Evolutionary conservation across 495 filamentous ascomycete species (phyloP).

Genomic region (Penicillium cosmopolitanum): DNA sequence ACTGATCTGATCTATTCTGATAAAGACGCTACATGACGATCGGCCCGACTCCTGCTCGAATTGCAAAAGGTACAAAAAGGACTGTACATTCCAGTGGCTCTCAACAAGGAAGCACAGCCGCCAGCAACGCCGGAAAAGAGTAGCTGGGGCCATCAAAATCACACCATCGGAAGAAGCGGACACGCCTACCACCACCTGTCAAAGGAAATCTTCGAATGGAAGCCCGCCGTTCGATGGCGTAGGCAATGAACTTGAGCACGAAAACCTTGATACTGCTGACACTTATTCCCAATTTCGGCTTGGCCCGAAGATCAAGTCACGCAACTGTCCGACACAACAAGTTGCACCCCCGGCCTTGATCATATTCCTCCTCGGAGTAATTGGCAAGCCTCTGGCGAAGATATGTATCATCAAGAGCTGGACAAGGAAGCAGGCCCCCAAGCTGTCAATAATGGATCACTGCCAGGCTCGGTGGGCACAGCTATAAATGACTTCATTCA

Average conservation of each 20-base stretch:
- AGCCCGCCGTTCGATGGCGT: background rate
- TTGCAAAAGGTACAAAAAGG: conserved; percentile 32
- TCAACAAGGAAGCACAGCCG: conserved; percentile 8
- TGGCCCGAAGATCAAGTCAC: background rate
- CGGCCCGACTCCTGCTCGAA: conserved; percentile 30
- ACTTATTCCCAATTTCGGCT: background rate
- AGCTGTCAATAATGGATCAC: background rate
- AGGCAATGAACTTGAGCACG: background rate
- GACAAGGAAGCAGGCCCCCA: background rate
- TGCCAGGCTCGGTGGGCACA: background rate
- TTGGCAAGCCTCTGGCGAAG: background rate
- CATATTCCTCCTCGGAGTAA: background rate
- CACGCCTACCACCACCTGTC: background rate
- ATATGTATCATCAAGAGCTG: background rate
- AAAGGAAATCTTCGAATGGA: background rate
- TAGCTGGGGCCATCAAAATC: background rate
- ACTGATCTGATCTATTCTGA: background rate
- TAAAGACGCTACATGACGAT: conserved; percentile 2
- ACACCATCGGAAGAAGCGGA: background rate
- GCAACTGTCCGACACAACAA: background rate
- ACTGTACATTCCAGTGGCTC: conserved; percentile 39
- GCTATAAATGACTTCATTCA: background rate
- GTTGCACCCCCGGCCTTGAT: background rate
- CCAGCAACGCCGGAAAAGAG: background rate
- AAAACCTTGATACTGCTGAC: background rate